Percentiles rank a stretch among this genome's conserved stretches.
phyloP scores from a whole-genome alignment of 805 yeast genomes.

The Candida tallmaniae region DNA sequence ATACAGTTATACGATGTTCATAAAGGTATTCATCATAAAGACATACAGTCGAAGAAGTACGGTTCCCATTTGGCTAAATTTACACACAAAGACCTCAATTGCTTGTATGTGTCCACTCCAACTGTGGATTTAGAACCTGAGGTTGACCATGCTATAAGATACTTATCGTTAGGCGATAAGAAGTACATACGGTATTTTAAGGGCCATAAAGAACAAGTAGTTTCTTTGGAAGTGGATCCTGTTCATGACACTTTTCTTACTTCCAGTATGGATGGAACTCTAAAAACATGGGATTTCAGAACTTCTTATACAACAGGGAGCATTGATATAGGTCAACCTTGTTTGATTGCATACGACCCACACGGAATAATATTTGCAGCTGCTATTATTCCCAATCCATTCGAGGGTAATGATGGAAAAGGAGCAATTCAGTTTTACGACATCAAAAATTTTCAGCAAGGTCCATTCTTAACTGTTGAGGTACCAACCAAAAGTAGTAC shows the following conservation, averaged over 20 bases:
- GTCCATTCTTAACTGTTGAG: slow-evolving; percentile 41
- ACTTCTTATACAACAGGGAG: slow-evolving; percentile 61
- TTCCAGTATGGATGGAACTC: slow-evolving; percentile 71
- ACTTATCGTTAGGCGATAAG: slow-evolving; percentile 71
- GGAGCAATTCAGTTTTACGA: slow-evolving; percentile 52
- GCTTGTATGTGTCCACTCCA: slow-evolving; percentile 78
- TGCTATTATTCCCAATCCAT: slow-evolving; percentile 20
- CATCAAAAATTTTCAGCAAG: slow-evolving; percentile 50
- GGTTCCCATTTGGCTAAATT: slow-evolving; percentile 87
- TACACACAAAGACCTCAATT: slow-evolving; percentile 66
- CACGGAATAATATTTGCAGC: slow-evolving; percentile 78
- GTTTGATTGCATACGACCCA: slow-evolving; percentile 72
- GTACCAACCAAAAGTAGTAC: slow-evolving; percentile 13
- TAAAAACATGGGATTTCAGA: slow-evolving; percentile 83
- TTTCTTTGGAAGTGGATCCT: slow-evolving; percentile 69
- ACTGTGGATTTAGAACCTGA: slow-evolving; percentile 14
- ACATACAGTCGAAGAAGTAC: slow-evolving; percentile 80
- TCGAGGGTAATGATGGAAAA: neutral
- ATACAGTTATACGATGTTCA: slow-evolving; percentile 77
- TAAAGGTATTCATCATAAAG: slow-evolving; percentile 62
- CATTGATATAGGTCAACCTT: slow-evolving; percentile 48
- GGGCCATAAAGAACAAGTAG: slow-evolving; percentile 81
- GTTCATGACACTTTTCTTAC: slow-evolving; percentile 59
- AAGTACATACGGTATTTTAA: slow-evolving; percentile 78
- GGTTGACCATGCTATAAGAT: slow-evolving; percentile 72